Base-by-base conservation (phyloP, 2,329 filamentous ascomycete genomes). In the Cladophialophora carrionii region DNA sequence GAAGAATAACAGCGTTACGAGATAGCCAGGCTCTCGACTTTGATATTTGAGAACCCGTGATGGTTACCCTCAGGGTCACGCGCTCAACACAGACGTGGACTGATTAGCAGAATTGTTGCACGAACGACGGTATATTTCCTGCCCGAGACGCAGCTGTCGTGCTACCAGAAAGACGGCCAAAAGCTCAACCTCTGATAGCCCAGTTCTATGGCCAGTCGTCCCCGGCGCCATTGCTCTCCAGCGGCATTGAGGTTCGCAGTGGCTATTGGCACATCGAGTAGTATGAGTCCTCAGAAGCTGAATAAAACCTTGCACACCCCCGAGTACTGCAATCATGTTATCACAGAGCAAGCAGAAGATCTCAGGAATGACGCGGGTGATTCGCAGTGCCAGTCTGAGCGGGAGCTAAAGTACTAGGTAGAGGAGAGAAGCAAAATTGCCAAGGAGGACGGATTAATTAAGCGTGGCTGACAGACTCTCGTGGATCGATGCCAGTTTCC, bases 201-300 rank as follows among this genome's bases (percentile, higher is more conserved):
- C 57, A 17, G 10, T 62, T 26, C 52, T 62, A 17, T 62, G 61
- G 61, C n/a, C 52, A 1, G 20, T 57, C 4, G 52, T 57, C 12
- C 61, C 57, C 26, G 61, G 61, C 10, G 52, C 24, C n/a, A 43
- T 56, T 17, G 61, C 61, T 26, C 17, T 49, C 61, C 29, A 32
- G 31, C 52, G 43, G 22, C 41, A 48, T 49, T 9, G 14, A 10
- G 17, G 9, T n/a, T 29, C 61, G 61, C n/a, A 22, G 31, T 20
- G 57, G 61, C 53, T 62, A 48, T 43, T 26, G 17, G 9, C n/a
- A n/a, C n/a, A n/a, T n/a, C n/a, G n/a, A n/a, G n/a, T n/a, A n/a
- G n/a, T n/a, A n/a, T n/a, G n/a, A n/a, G n/a, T n/a, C n/a, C n/a
- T n/a, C n/a, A n/a, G n/a, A n/a, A n/a, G n/a, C n/a, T n/a, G n/a